phyloP scores from a whole-genome alignment of 2,329 filamentous ascomycete genomes.

The Aspergillus sclerotialis region DNA sequence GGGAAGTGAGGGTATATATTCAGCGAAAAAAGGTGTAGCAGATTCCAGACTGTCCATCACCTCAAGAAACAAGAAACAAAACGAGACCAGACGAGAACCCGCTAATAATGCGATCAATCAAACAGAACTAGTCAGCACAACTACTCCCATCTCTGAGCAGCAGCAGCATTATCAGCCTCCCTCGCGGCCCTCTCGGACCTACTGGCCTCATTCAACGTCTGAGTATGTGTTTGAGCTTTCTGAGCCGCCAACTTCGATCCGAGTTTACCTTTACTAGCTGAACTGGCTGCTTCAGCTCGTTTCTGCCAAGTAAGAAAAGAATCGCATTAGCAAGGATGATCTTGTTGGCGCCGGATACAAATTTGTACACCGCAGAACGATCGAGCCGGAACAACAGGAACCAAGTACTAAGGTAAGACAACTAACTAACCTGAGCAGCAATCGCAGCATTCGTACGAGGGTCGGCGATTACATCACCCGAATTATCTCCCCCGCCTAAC shows the following conservation, averaged over 20 bases:
- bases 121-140: no score
- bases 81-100: constrained; percentile 1
- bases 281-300: constrained; percentile 51
- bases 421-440: constrained; percentile 68
- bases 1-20: no score
- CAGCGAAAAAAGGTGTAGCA: no score
- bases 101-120: no score
- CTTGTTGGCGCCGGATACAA: no score
- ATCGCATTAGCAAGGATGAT: no score
- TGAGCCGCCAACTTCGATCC: constrained; percentile 65
- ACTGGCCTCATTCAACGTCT: constrained; percentile 63
- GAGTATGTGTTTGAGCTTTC: constrained; percentile 63
- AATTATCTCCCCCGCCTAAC: constrained; percentile 48
- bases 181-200: constrained; percentile 57
- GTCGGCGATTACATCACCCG: constrained; percentile 35
- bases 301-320: no score
- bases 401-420: not conserved
- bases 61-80: not conserved
- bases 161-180: constrained; percentile 58
- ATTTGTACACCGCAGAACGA: no score
- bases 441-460: constrained; percentile 67
- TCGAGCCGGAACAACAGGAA: not conserved
- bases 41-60: no score
- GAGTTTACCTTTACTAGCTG: constrained; percentile 56
- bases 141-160: constrained; percentile 54